Percentiles rank a stretch among this genome's conserved stretches.
These are phyloP conservation scores for Fusarium ramigenum DNA, from an alignment of 2,329 filamentous ascomycete species.

Conservation along the genomic window DNA sequence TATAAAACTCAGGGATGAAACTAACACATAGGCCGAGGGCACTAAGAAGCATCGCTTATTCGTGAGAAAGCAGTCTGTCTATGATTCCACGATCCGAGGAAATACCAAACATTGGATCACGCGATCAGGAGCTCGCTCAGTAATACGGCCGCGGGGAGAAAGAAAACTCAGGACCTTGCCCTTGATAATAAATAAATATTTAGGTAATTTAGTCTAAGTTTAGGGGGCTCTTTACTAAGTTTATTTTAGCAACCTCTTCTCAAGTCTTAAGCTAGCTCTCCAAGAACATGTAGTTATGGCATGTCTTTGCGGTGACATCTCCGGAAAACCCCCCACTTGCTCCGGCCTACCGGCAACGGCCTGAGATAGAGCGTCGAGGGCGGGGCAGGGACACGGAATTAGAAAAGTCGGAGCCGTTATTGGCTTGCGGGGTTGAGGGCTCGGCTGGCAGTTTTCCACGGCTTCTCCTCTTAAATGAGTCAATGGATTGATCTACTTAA, in stretches of 20 bases:
- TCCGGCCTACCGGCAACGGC: conserved; percentile 23
- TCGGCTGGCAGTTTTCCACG: conserved; percentile 7
- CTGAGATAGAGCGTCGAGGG: conserved; percentile 11
- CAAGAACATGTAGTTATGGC: background rate
- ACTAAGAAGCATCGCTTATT: background rate
- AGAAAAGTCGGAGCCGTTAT: conserved; percentile 42
- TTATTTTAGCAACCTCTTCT: background rate
- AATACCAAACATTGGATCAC: background rate
- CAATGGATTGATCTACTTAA: background rate
- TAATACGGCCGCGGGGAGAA: background rate
- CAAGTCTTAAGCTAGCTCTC: background rate
- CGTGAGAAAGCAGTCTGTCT: background rate
- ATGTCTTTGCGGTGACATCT: conserved; percentile 2
- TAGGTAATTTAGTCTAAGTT: background rate
- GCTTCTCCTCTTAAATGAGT: background rate
- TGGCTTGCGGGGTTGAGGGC: conserved; percentile 28
- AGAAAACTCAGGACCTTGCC: background rate
- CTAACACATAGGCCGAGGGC: too few relatives aligned
- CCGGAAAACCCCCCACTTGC: conserved; percentile 23
- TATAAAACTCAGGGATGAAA: background rate
- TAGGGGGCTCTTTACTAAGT: background rate
- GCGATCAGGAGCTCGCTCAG: conserved; percentile 1
- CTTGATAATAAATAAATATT: background rate
- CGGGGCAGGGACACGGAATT: conserved; percentile 31
- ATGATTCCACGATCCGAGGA: conserved; percentile 12